Base-by-base conservation (phyloP, 2,329 filamentous ascomycete species). In the Phoma sp. region DNA sequence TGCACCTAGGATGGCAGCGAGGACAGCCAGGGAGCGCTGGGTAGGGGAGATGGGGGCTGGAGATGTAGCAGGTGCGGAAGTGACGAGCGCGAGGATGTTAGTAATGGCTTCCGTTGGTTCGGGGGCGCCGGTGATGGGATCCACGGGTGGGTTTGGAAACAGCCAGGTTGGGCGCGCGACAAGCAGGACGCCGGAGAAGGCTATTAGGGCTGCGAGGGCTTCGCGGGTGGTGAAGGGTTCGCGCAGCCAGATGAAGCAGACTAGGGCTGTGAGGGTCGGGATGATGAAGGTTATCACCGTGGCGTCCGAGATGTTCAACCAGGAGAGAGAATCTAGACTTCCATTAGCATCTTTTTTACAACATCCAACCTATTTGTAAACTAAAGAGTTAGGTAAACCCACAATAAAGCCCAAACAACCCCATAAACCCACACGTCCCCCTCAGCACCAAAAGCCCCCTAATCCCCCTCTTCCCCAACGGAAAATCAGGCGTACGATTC, bases 211-310 rank as follows among this genome's bases (percentile, higher is more conserved):
- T 0, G 89, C 91, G 3, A 92, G 77, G 68, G 91, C 88, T 72
- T 96, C 91, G n/a, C 83, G 83, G 24, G 84, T 80, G 2, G 89
- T 90, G 68, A 92, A 96, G 0, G 88, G 88, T 64, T 96, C 90
- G 43, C 85, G 84, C 27, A 87, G 80, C 44, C 92, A 78, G 35
- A 92, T 75, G 37, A 89, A 91, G 71, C 91, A 95, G n/a, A 88
- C 82, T 72, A 92, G 89, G 43, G 90, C 90, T 8, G 90, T 85
- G 15, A 95, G 81, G 7, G 88, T 88, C 0, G 92, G 92, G 0
- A 88, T 85, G 6, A 96, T 81, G 70, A 96, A 96, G 8, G 90
- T 93, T 43, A 96, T 88, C 27, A 96, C 92, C 0, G 90, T 94
- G 1, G 92, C 91, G 70, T 96, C 92, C 12, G 91, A 89, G 2